Conservation (phyloP, 2,329 filamentous ascomycete genomes). For the Nemania sp. region DNA sequence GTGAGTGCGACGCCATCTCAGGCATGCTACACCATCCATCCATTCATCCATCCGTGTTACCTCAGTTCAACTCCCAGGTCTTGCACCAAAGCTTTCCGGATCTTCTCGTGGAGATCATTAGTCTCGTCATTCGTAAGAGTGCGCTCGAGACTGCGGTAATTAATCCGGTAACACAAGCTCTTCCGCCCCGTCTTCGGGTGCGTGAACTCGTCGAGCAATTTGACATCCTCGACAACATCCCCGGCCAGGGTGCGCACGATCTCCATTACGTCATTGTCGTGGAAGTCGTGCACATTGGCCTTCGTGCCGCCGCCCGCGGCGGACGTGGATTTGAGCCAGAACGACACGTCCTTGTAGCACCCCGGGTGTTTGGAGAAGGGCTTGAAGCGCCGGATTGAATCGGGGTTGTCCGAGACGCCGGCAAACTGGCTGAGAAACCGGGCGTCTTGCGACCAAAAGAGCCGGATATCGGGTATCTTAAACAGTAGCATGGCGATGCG, state of each 20-base stretch:
- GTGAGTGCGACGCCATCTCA: too few relatives aligned
- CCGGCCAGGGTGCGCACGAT: slow-evolving; percentile 82
- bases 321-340: slow-evolving; percentile 70
- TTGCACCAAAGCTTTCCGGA: slow-evolving; percentile 66
- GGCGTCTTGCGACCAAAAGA: slow-evolving; percentile 89
- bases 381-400: slow-evolving; percentile 65
- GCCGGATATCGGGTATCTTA: slow-evolving; percentile 90
- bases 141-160: slow-evolving; percentile 88
- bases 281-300: slow-evolving; percentile 60
- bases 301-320: slow-evolving; percentile 51
- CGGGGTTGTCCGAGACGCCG: slow-evolving; percentile 57
- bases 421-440: slow-evolving; percentile 88
- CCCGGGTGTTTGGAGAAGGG: slow-evolving; percentile 91
- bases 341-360: slow-evolving; percentile 90
- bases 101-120: slow-evolving; percentile 72
- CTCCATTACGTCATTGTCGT: slow-evolving; percentile 98
- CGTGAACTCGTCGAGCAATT: slow-evolving; percentile 80
- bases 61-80: slow-evolving; percentile 80
- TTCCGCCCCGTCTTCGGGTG: slow-evolving; percentile 82
- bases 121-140: slow-evolving; percentile 84
- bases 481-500: slow-evolving; percentile 97
- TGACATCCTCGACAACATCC: slow-evolving; percentile 85
- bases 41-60: too few relatives aligned
- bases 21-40: background rate
- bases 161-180: slow-evolving; percentile 90